Conservation (phyloP, 176 grass and related monocot genomes). For the Carex myosuroides region DNA sequence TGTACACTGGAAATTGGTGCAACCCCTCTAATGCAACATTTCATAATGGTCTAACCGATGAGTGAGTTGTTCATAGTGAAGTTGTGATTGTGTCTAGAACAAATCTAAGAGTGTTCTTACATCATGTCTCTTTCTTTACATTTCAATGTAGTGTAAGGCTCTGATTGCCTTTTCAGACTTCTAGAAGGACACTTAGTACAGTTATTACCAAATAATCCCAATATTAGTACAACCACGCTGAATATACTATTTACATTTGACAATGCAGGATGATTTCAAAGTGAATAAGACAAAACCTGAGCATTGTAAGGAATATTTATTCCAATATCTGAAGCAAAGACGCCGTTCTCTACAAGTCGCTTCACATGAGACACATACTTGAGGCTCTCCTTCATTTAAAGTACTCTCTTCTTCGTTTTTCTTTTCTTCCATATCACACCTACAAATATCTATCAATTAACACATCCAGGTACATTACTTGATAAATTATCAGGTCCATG, state of each 20-base stretch:
- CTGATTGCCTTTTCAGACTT: neutral
- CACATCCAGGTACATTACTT: neutral
- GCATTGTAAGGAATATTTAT: constrained; percentile 92
- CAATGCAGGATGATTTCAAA: neutral
- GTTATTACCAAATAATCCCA: constrained; percentile 8
- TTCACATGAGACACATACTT: constrained; percentile 75
- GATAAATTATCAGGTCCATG: constrained; percentile 1
- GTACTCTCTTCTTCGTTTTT: constrained; percentile 96
- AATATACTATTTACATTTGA: constrained; percentile 15
- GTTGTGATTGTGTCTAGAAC: neutral
- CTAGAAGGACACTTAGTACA: neutral
- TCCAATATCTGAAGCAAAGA: constrained; percentile 78
- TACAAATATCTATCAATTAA: constrained; percentile 19
- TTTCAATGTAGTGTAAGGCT: neutral
- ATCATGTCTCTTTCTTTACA: neutral
- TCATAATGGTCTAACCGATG: too few species aligned
- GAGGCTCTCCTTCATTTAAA: constrained; percentile 87
- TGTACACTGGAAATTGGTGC: neutral
- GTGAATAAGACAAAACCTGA: constrained; percentile 53
- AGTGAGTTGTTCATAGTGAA: too few species aligned
- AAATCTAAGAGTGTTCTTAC: neutral
- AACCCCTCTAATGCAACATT: too few species aligned
- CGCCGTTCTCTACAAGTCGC: constrained; percentile 80
- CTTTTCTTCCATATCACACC: constrained; percentile 98
- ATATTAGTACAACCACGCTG: neutral